Evolutionary conservation across 2,329 filamentous ascomycete genomes (phyloP), one percentile per base, ranked within the genome.

Genomic region (Monilinia vaccinii-corymbosi): DNA sequence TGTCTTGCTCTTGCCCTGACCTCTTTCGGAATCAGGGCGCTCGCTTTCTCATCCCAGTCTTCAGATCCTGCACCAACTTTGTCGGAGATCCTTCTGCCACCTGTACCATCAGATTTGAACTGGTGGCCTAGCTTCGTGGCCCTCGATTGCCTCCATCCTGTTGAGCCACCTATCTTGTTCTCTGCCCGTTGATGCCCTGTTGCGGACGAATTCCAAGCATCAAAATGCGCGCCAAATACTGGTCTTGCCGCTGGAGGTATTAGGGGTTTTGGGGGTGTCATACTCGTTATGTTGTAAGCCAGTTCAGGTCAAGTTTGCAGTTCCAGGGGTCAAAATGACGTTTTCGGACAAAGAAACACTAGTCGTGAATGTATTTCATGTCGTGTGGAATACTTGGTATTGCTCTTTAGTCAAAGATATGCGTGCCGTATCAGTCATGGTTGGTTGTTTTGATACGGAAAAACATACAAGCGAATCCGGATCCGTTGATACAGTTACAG

Each of bases 141-240:
- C 46, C 89, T 82, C 16, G 84, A 87, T 55, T 84, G 78, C 28
- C 89, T 84, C 90, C 91, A 95, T 70, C 82, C 80, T 65, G 76
- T 84, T 66, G 78, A 81, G 28, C 81, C 80, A 2, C 82, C 81
- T 1, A 87, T 78, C 4, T 77, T 75, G 61, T 83, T 85, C 62
- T 93, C 88, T 46, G 88, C 83, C 45, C 84, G 81, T 73, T 96
- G 91, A 71, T 96, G 90, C 49, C 89, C 89, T 0, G 87, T 86
- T 7, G 86, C 84, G 14, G 84, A 83, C 16, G 85, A 86, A 74
- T 91, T 91, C 84, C 85, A 89, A 6, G 83, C 78, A 72, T 88
- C 86, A 68, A 87, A 88, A 61, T 70, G 69, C 40, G 74, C 73
- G 31, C 74, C 72, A 68, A 74, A 72, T 40, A 69, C 71, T 25